A percentile compares a stretch with the other conserved stretches of the same genome.
These are phyloP conservation scores for Jackrogersella multiformis DNA, from an alignment of 495 filamentous ascomycete genomes.

Conservation along the genomic window DNA sequence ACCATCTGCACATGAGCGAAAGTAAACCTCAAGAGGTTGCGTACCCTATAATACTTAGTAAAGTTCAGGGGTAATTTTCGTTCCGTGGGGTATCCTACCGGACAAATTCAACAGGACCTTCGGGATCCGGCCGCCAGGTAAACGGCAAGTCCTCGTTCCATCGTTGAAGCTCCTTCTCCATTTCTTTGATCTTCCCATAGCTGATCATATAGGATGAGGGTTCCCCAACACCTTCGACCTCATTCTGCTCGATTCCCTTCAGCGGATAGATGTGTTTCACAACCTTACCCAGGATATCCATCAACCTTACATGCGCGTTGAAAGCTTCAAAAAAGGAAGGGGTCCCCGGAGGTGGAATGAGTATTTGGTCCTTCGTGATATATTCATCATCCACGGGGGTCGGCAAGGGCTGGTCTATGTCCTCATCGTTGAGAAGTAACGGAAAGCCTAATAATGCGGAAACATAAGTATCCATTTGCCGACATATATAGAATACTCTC, in stretches of 20 bases:
- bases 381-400: constrained; percentile 89
- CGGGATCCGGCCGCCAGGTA: constrained; percentile 76
- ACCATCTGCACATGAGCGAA: constrained; percentile 95
- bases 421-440: constrained; percentile 82
- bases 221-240: constrained; percentile 49
- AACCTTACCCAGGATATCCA: constrained; percentile 82
- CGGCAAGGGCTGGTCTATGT: constrained; percentile 91
- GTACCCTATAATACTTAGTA: constrained; percentile 66
- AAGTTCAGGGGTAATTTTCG: neutral
- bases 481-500: constrained; percentile 88
- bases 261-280: constrained; percentile 90
- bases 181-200: constrained; percentile 87
- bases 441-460: constrained; percentile 89
- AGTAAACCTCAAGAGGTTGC: constrained; percentile 85
- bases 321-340: constrained; percentile 80
- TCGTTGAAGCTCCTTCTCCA: constrained; percentile 82
- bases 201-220: constrained; percentile 78
- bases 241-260: constrained; percentile 72
- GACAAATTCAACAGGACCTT: constrained; percentile 75
- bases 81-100: constrained; percentile 63
- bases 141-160: constrained; percentile 86
- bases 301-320: constrained; percentile 84
- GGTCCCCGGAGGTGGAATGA: constrained; percentile 75
- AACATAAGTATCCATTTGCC: constrained; percentile 94
- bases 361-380: constrained; percentile 80